Base-by-base conservation (phyloP, 2,329 filamentous ascomycete species). In the Fusarium albosuccineum region DNA sequence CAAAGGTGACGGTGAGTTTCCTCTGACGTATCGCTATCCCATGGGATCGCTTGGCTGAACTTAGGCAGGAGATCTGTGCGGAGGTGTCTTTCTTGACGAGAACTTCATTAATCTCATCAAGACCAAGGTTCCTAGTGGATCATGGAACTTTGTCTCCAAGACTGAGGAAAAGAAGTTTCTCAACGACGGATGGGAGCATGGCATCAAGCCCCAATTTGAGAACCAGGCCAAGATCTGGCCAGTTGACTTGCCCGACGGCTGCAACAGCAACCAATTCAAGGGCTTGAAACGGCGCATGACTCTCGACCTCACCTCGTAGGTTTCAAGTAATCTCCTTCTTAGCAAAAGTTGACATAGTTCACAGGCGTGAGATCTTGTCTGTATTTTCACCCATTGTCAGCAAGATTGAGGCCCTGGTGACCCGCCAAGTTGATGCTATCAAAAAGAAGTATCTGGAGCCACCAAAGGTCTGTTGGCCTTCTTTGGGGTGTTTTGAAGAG, bases 81-180 rank as follows among this genome's bases (percentile, higher is more conserved):
- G 82, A 1, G 80, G 72, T 0, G 68, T 81, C 0, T 82, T 82
- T 11, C 71, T 83, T 0, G 80, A 83, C 30, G 73, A 83, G 3
- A 57, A 40, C 0, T 83, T 83, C n/a, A 1, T 73, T 1, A 0
- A 56, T 0, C 50, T 80, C 1, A 59, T 83, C 4, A 65, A 73
- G 30, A 4, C 3, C 0, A 78, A 75, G 8, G 14, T 80, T 0
- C 5, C 58, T 0, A 4, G 6, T 0, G 1, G 14, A 0, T 16
- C 57, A 0, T 77, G 73, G 73, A 1, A 42, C 0, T 54, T 36
- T 0, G 37, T 73, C 0, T 62, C 22, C 1, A 29, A 17, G 0
- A 16, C 27, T 0, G 57, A 63, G 1, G 27, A 73, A 3, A 50
- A n/a, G 0, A 63, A 40, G 0, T 63, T 78, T 1, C 57, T 78